Evolutionary conservation across 768 basidiomycete genomes (phyloP).

Genomic region (Termitomyces sp.): DNA sequence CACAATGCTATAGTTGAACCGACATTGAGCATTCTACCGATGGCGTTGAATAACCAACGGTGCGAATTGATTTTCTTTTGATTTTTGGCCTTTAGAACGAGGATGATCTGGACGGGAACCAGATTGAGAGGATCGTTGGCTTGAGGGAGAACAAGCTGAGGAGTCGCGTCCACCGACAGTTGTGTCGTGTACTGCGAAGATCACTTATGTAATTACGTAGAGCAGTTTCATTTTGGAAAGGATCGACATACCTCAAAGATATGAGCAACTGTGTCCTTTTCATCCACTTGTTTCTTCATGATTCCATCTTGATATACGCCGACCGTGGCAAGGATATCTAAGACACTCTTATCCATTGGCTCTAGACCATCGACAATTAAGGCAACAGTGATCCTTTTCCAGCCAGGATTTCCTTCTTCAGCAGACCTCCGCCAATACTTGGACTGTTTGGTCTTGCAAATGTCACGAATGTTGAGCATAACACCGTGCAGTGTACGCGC

Average conservation of each 20-base stretch:
- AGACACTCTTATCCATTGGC: slow-evolving; percentile 91
- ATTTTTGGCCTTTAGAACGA: slow-evolving; percentile 91
- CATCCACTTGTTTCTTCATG: slow-evolving; percentile 91
- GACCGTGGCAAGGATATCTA: slow-evolving; percentile 85
- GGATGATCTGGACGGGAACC: slow-evolving; percentile 89
- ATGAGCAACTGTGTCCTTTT: slow-evolving; percentile 87
- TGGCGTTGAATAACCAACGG: slow-evolving; percentile 94
- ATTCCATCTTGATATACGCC: slow-evolving; percentile 94
- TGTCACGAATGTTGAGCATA: slow-evolving; percentile 97
- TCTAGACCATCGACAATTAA: slow-evolving; percentile 93
- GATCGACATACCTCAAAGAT: slow-evolving; percentile 76
- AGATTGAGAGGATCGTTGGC: slow-evolving; percentile 88
- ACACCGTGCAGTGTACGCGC: slow-evolving; percentile 91
- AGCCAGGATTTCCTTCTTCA: slow-evolving; percentile 80
- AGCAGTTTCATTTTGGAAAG: background rate
- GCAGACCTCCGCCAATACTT: slow-evolving; percentile 86
- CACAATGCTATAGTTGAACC: slow-evolving; percentile 14
- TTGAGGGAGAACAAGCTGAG: slow-evolving; percentile 88
- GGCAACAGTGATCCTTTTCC: slow-evolving; percentile 90
- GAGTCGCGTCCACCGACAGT: slow-evolving; percentile 87
- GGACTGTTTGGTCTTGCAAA: slow-evolving; percentile 93
- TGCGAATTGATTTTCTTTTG: slow-evolving; percentile 96
- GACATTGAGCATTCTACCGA: slow-evolving; percentile 78
- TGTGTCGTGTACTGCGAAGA: slow-evolving; percentile 86
- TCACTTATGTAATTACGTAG: slow-evolving; percentile 8